Conservation (phyloP, 176 grass and related monocot species). For the Areca catechu region DNA sequence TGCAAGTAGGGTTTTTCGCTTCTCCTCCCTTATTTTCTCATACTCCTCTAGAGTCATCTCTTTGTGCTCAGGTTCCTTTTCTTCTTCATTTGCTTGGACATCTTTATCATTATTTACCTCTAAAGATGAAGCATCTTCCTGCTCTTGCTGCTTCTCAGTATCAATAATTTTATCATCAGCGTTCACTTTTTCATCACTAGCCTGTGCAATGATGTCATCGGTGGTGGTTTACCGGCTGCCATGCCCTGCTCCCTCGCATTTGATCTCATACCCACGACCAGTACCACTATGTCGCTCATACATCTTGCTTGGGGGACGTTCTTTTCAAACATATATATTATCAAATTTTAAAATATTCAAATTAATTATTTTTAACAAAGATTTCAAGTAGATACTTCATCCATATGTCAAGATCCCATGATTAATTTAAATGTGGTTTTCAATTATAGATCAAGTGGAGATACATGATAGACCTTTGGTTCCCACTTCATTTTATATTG, state of each 20-base stretch:
- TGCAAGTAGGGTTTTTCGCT: too few relatives aligned
- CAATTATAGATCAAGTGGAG: too few relatives aligned
- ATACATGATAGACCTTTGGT: too few relatives aligned
- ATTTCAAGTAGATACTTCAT: too few relatives aligned
- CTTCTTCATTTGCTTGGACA: slow-evolving; percentile 37
- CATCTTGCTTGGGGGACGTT: slow-evolving; percentile 44
- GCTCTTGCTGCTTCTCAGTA: slow-evolving; percentile 39
- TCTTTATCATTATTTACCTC: slow-evolving; percentile 40
- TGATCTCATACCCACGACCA: slow-evolving; percentile 57
- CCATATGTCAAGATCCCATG: too few relatives aligned
- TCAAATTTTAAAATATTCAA: too few relatives aligned
- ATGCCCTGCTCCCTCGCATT: slow-evolving; percentile 55
- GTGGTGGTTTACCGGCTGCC: slow-evolving; percentile 63
- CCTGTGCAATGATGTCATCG: slow-evolving; percentile 53
- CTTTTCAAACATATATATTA: too few relatives aligned
- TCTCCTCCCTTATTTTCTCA: too few relatives aligned
- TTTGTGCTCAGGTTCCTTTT: slow-evolving; percentile 78
- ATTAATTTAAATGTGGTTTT: too few relatives aligned
- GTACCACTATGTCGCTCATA: slow-evolving; percentile 81
- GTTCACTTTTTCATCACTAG: slow-evolving; percentile 43
- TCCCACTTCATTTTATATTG: too few relatives aligned
- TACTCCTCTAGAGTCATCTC: too few relatives aligned
- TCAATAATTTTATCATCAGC: slow-evolving; percentile 34
- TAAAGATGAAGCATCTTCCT: slow-evolving; percentile 17
- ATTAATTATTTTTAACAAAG: too few relatives aligned